Base-by-base conservation (phyloP, 129 eudicot species). In the Deinandra increscens region DNA sequence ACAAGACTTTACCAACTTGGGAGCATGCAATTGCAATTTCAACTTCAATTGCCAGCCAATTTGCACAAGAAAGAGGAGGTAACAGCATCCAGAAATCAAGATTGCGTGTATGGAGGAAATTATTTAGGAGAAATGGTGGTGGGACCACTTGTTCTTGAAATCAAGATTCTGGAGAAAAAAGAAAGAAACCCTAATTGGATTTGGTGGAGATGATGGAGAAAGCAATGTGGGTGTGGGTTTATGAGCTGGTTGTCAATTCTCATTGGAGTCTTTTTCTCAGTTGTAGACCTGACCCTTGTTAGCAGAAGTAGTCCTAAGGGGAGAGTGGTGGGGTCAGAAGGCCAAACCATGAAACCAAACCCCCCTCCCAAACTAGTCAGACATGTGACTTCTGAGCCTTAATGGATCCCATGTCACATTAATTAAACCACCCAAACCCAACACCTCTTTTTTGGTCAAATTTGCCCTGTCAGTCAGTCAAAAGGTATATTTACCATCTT, bases 1-100 rank as follows among this genome's bases (percentile, higher is more conserved):
- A 55, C 39, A 42, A 15, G 64, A 64, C 36, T 64, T 64, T 64
- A 74, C 59, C 66, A 53, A 66, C 23, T 31, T 43, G 65, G 73
- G 74, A 58, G 50, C 73, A 75, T 75, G 79, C 73, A 75, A n/a
- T n/a, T n/a, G n/a, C n/a, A n/a, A 66, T 14, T 54, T 13, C 3
- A 18, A 19, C 19, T 6, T 13, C 12, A 18, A 0, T 1, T 2
- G 22, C 6, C 6, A 50, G 4, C 13, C 29, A 20, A 53, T n/a
- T 15, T 5, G 54, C 36, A 14, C 43, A 43, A 44, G 75, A 56
- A 26, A 58, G 66, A 56, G 26, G n/a, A 23, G 20, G 9, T 38
- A 43, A 19, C 22, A 36, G 50, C 2, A 36, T 36, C 39, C 36
- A 53, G 73, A 53, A 69, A 69, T n/a, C n/a, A 50, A 36, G 64